Evolutionary conservation across 495 filamentous ascomycete genomes (phyloP).

Genomic region (Baudoinia panamericana): DNA sequence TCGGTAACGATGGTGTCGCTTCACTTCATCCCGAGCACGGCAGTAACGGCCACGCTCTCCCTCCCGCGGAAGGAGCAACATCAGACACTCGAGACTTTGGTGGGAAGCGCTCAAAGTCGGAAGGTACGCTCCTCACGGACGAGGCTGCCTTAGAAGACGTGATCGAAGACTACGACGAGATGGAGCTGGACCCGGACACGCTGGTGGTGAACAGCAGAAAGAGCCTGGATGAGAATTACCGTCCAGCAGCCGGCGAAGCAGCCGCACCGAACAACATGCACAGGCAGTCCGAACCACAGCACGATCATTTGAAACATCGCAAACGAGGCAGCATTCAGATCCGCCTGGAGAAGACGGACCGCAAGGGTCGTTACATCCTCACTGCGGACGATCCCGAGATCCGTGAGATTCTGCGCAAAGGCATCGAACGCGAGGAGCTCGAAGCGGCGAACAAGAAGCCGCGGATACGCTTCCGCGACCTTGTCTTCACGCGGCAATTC

Average conservation of each 20-base stretch:
- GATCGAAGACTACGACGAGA: constrained; percentile 22
- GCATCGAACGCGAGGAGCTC: constrained; percentile 35
- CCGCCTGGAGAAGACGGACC: constrained; percentile 34
- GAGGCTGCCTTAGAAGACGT: constrained; percentile 11
- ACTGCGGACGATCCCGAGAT: constrained; percentile 44
- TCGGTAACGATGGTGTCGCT: constrained; percentile 3
- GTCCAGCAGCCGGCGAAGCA: neutral
- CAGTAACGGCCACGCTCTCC: neutral
- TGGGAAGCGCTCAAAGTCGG: neutral
- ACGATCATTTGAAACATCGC: neutral
- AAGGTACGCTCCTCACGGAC: neutral
- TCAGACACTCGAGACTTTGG: constrained; percentile 2
- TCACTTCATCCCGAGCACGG: constrained; percentile 1
- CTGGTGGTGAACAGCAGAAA: constrained; percentile 13
- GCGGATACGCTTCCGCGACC: constrained; percentile 44
- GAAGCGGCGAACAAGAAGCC: constrained; percentile 29
- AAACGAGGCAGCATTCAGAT: constrained; percentile 33
- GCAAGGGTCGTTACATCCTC: constrained; percentile 39
- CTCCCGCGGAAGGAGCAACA: neutral
- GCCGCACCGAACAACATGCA: too few relatives aligned
- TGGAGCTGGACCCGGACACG: constrained; percentile 20
- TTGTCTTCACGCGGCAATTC: constrained; percentile 56
- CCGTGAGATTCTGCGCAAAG: constrained; percentile 35
- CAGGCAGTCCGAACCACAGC: neutral
- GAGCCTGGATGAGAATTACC: constrained; percentile 5